Conservation (phyloP, 2,329 filamentous ascomycete species). For the Fusarium sp. region DNA sequence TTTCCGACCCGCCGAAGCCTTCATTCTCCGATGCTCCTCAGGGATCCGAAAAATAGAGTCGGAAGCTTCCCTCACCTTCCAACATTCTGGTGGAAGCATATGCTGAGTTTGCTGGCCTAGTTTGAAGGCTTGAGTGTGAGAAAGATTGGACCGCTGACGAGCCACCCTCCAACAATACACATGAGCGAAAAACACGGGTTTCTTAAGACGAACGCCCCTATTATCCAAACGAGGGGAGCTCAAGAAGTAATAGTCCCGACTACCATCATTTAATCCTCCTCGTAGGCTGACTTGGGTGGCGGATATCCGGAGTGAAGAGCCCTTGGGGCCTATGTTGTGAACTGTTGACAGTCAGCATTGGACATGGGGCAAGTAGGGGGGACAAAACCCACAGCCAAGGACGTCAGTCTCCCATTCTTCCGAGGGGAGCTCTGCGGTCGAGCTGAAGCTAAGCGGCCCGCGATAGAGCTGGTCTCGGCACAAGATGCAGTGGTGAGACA, state of each 20-base stretch:
- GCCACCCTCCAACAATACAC: conserved; percentile 20
- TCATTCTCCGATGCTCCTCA: not conserved
- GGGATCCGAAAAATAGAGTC: not conserved
- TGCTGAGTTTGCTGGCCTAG: conserved; percentile 14
- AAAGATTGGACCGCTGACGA: conserved; percentile 11
- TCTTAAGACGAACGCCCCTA: not conserved
- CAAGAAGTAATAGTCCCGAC: not conserved
- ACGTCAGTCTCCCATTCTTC: not conserved
- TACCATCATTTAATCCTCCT: no score
- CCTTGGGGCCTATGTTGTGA: not conserved
- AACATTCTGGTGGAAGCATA: conserved; percentile 1
- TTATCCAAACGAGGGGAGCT: not conserved
- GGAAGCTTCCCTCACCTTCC: not conserved
- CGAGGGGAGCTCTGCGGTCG: not conserved
- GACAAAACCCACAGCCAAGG: not conserved
- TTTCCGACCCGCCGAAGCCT: not conserved
- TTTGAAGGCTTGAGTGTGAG: not conserved
- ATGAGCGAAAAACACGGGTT: conserved; percentile 15
- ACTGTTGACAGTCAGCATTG: not conserved
- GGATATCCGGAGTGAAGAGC: not conserved
- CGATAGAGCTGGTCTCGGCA: conserved; percentile 1
- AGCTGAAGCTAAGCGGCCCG: not conserved
- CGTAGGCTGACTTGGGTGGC: not conserved
- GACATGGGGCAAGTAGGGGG: no score
- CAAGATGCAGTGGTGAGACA: not conserved